A percentile compares a stretch with the other conserved stretches of the same genome.
Conservation (phyloP, 352 stramenopile genomes). For the Phytophthora pinifolia region DNA sequence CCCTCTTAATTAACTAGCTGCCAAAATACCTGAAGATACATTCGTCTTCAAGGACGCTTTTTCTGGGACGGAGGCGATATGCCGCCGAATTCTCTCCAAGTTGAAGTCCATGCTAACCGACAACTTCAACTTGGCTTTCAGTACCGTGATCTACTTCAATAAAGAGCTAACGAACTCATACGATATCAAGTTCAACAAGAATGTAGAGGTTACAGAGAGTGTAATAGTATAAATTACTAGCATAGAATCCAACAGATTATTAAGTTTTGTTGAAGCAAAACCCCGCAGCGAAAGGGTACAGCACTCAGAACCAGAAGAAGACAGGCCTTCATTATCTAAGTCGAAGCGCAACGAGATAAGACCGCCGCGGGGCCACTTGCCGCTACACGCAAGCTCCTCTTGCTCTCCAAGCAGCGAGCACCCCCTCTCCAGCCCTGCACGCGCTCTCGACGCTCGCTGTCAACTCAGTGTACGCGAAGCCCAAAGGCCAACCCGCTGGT, state of each 20-base stretch:
- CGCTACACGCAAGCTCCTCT: background rate
- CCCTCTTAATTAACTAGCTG: too few species aligned
- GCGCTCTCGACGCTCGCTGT: too few species aligned
- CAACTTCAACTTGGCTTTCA: constrained; percentile 26
- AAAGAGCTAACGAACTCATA: too few species aligned
- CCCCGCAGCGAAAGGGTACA: constrained; percentile 24
- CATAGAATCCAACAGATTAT: background rate
- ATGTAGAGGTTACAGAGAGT: too few species aligned
- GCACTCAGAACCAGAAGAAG: constrained; percentile 35
- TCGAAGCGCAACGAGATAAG: constrained; percentile 22
- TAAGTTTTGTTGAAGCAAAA: background rate
- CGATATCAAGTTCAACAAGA: too few species aligned
- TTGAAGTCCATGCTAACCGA: constrained; percentile 34
- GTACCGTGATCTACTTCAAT: too few species aligned
- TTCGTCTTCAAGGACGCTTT: too few species aligned
- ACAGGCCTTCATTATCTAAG: constrained; percentile 21
- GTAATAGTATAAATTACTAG: too few species aligned
- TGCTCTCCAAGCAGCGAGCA: background rate
- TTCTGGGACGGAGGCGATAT: constrained; percentile 4
- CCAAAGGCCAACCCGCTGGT: background rate
- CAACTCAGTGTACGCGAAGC: background rate
- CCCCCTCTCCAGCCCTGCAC: background rate
- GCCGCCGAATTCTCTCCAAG: constrained; percentile 20
- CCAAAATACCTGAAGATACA: too few species aligned
- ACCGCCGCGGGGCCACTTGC: constrained; percentile 6